Evolutionary conservation across 2,329 filamentous ascomycete genomes (phyloP).

Genomic region (Phialocephala subalpina): DNA sequence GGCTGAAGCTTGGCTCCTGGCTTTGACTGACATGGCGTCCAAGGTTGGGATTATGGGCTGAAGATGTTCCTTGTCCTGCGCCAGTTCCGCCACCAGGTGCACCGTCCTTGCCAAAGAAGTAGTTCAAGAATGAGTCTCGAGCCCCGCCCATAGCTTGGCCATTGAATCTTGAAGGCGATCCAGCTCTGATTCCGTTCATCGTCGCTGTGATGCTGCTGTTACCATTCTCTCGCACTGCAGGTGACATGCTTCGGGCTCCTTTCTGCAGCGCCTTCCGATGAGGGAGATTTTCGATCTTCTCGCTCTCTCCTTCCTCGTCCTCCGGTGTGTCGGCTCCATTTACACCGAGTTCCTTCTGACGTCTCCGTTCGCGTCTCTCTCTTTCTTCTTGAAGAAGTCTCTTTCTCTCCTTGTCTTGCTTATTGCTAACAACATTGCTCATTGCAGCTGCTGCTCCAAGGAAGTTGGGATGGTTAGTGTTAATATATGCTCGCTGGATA

Average conservation of each 20-base stretch:
- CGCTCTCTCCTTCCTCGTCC: conserved; percentile 59
- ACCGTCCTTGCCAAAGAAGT: conserved; percentile 98
- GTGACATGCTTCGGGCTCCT: conserved; percentile 83
- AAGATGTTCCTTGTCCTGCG: conserved; percentile 46
- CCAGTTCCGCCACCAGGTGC: conserved; percentile 53
- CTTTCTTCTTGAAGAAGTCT: conserved; percentile 81
- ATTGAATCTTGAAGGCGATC: conserved; percentile 69
- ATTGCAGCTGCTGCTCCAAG: conserved; percentile 95
- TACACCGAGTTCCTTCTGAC: conserved; percentile 82
- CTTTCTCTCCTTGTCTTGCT: conserved; percentile 93
- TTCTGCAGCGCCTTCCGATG: conserved; percentile 59
- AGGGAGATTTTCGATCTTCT: conserved; percentile 64
- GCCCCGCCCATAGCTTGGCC: conserved; percentile 67
- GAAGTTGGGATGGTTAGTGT: conserved; percentile 99
- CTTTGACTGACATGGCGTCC: conserved; percentile 79
- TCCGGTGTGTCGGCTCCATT: conserved; percentile 77
- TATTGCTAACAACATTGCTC: conserved; percentile 94
- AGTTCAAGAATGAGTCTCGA: conserved; percentile 93
- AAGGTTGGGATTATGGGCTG: conserved; percentile 47
- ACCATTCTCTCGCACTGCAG: conserved; percentile 76
- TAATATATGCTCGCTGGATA: conserved; percentile 98
- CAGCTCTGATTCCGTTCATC: conserved; percentile 70
- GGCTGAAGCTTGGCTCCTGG: conserved; percentile 81
- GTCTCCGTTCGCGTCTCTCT: conserved; percentile 82
- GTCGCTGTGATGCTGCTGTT: conserved; percentile 66